Conservation (phyloP, 495 filamentous ascomycete species). For the Xylaria flabelliformis region DNA sequence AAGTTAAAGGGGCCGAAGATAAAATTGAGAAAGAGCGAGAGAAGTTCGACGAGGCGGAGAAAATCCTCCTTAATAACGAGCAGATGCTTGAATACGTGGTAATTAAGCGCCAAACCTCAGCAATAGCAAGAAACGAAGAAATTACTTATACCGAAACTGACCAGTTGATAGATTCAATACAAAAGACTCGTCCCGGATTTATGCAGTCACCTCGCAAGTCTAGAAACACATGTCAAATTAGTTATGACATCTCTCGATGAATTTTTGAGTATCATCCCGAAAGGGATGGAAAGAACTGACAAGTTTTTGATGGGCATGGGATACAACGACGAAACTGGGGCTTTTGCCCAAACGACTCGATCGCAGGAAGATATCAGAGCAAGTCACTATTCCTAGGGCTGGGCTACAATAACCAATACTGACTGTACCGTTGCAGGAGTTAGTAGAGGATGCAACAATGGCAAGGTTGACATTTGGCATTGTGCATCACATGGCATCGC, state of each 20-base stretch:
- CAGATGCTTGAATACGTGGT: conserved; percentile 2
- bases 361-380: background rate
- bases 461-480: conserved; percentile 2
- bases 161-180: background rate
- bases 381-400: background rate
- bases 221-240: background rate
- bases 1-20: background rate
- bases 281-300: background rate
- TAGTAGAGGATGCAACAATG: background rate
- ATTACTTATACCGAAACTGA: background rate
- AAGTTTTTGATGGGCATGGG: background rate
- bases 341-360: background rate
- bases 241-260: conserved; percentile 1
- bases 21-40: background rate
- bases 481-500: background rate
- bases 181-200: background rate
- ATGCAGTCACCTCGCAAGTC: background rate
- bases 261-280: background rate
- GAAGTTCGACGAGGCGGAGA: background rate
- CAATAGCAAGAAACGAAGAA: background rate
- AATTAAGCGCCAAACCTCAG: background rate
- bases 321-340: background rate
- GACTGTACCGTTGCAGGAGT: background rate
- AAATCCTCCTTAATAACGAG: background rate
- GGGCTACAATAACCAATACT: background rate